Conservation (phyloP, 768 basidiomycete species). For the Galerina marginata region DNA sequence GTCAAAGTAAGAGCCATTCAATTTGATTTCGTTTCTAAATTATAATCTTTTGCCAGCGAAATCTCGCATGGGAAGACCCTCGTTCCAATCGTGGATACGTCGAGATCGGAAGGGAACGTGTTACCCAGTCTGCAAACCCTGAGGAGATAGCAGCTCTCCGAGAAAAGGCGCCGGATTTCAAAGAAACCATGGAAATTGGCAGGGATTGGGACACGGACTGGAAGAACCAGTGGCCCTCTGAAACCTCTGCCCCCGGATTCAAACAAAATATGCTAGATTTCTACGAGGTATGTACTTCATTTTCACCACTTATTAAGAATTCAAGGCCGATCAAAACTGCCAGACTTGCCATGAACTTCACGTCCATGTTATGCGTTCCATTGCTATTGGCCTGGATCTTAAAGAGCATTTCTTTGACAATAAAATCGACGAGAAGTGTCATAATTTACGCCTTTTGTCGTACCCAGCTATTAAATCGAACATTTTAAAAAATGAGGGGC, state of each 20-base stretch:
- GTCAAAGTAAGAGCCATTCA: slow-evolving; percentile 52
- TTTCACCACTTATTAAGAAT: not conserved
- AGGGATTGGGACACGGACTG: slow-evolving; percentile 79
- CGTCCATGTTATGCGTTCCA: slow-evolving; percentile 78
- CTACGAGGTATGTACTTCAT: slow-evolving; percentile 54
- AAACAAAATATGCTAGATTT: slow-evolving; percentile 77
- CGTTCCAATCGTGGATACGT: slow-evolving; percentile 88
- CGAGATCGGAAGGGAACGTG: slow-evolving; percentile 78
- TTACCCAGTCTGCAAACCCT: slow-evolving; percentile 73
- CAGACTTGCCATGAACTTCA: slow-evolving; percentile 82
- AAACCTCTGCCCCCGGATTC: slow-evolving; percentile 67
- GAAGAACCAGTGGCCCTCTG: slow-evolving; percentile 83
- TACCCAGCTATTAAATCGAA: slow-evolving; percentile 78
- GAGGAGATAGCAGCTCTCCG: slow-evolving; percentile 77
- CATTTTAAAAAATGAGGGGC: slow-evolving; percentile 64
- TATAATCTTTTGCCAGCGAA: slow-evolving; percentile 42
- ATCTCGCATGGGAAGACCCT: slow-evolving; percentile 84
- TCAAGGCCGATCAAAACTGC: slow-evolving; percentile 16
- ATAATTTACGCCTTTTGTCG: slow-evolving; percentile 80
- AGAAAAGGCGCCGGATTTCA: slow-evolving; percentile 78
- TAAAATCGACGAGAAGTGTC: slow-evolving; percentile 76
- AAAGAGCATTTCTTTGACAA: slow-evolving; percentile 77
- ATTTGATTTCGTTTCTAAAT: not conserved
- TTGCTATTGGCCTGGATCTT: slow-evolving; percentile 80
- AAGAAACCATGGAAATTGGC: slow-evolving; percentile 91